Conservation (phyloP, 2,329 filamentous ascomycete species). For the Colletotrichum sp. region DNA sequence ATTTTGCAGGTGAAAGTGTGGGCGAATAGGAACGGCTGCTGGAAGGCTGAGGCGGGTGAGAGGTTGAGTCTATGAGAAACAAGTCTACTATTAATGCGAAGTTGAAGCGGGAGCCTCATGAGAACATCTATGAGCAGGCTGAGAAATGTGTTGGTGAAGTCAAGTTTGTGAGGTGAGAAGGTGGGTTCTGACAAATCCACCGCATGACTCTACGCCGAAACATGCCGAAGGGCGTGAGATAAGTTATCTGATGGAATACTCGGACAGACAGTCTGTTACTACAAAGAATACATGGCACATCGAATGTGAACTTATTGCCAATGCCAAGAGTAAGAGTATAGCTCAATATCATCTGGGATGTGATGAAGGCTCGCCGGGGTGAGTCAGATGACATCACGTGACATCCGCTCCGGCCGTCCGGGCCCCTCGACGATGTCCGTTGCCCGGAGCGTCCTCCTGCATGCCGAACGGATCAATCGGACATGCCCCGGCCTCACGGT, state of each 20-base stretch:
- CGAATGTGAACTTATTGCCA: neutral
- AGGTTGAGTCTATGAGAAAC: neutral
- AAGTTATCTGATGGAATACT: neutral
- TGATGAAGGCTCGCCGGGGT: neutral
- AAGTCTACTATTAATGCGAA: neutral
- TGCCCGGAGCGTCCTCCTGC: neutral
- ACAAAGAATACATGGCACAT: neutral
- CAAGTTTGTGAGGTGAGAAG: neutral
- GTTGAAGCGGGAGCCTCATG: neutral
- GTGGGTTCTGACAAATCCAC: slow-evolving; percentile 12
- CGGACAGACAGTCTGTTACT: neutral
- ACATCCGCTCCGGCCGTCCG: neutral
- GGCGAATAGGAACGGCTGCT: neutral
- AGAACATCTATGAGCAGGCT: neutral
- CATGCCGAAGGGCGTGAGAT: neutral
- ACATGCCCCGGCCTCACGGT: neutral
- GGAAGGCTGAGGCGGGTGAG: neutral
- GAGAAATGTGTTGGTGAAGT: neutral
- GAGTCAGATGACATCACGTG: neutral
- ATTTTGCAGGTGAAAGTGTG: neutral
- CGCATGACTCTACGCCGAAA: slow-evolving; percentile 12
- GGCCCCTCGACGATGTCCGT: neutral
- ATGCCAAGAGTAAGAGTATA: neutral
- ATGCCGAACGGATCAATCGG: neutral
- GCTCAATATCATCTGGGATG: too few species aligned